Percentiles rank a stretch among this genome's conserved stretches.
These are phyloP conservation scores for Heritiera fomes DNA, from an alignment of 345 rosid species.

Conservation along the genomic window DNA sequence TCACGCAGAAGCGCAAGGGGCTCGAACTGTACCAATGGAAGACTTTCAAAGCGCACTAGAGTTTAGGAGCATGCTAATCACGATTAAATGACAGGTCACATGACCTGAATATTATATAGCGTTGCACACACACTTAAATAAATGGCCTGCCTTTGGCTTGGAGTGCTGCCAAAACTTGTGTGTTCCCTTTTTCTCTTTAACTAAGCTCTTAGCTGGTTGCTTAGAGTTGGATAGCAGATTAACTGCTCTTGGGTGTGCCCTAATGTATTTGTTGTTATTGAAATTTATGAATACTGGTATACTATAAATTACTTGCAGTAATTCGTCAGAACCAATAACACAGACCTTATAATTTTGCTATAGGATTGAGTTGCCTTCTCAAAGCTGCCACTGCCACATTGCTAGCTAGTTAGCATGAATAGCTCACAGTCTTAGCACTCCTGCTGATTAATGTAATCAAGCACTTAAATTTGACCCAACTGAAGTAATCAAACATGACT, in stretches of 20 bases:
- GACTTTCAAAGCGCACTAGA: conserved; percentile 34
- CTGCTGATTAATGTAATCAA: not conserved
- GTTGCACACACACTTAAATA: conserved; percentile 28
- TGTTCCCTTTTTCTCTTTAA: not conserved
- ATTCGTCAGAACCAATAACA: not conserved
- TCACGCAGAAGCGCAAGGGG: conserved; percentile 36
- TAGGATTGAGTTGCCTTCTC: not conserved
- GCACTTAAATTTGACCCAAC: not conserved
- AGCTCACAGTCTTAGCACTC: not conserved
- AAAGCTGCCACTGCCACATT: not conserved
- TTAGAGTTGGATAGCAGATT: not conserved
- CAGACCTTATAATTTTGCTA: not conserved
- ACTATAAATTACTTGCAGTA: not conserved
- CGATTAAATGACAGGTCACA: conserved; percentile 12
- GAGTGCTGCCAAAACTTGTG: not conserved
- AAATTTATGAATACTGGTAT: not conserved
- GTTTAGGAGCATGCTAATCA: not conserved
- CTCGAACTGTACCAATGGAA: conserved; percentile 49
- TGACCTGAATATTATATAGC: not conserved
- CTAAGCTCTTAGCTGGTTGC: conserved; percentile 8
- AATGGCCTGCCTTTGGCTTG: conserved; percentile 25
- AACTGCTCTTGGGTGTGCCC: not conserved
- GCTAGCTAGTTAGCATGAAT: not conserved
- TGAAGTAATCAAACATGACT: not conserved
- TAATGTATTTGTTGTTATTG: not conserved